Evolutionary conservation across 257 asterid genomes (phyloP), one percentile per base, ranked within the genome.

Genomic region (Penstemon barbatus): DNA sequence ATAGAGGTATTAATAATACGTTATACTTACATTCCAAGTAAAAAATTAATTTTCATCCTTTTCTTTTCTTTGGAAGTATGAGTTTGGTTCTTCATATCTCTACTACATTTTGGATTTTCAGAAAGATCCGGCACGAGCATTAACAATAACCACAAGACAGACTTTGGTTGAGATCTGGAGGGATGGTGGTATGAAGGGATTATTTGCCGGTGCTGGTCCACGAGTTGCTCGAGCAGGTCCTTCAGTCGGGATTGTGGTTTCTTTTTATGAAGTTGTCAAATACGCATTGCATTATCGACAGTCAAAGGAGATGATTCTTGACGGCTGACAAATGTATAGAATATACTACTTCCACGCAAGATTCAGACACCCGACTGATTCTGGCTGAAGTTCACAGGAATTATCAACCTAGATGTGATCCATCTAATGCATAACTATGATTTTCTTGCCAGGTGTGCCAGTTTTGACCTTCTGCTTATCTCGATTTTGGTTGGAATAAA

Each of bases 171-270:
- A 90, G 59, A 88, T 90, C 58, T 88, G 87, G 97, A 84, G 97
- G 97, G 92, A 83, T 59, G 96, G 96, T 68, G 87, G 97, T 0
- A 18, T 82, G 33, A 83, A 69, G 75, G 96, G 97, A 15, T 67
- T 86, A 62, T 91, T 83, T 69, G 75, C 87, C 0, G 97, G 96
- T 33, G 87, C 80, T 3, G 85, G 92, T 6, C 89, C 97, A 2
- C 84, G 95, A 45, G 87, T 88, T 9, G 88, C 86, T 49, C 84
- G 95, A 45, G 88, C 95, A 1, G 96, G 97, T n/a, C 97, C 96
- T 11, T 91, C 96, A 3, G 96, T 88, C 0, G 97, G 96, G 66
- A 88, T 91, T 1, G 95, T 88, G 8, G 96, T 88, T 67, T 88
- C 96, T n/a, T 86, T 79, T 66, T 90, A 90, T 12, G 95, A 90